Conservation (phyloP, 441 rosid genomes). For the Metrosideros polymorpha region DNA sequence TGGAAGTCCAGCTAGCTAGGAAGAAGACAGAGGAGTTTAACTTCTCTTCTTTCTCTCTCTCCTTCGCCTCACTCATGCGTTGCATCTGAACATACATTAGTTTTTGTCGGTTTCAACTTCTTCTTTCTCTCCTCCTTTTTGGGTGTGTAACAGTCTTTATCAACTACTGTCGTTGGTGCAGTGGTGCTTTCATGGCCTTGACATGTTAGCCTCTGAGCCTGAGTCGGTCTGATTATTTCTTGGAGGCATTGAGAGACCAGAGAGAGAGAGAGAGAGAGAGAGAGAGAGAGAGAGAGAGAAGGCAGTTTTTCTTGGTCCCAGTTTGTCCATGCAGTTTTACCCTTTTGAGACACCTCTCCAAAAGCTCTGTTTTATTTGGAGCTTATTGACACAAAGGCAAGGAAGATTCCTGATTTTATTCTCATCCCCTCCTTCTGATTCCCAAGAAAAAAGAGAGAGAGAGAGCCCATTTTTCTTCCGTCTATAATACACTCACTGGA, state of each 20-base stretch:
- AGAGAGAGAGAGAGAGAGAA: background rate
- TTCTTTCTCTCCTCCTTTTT: no score
- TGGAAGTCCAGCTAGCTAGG: background rate
- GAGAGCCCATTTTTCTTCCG: background rate
- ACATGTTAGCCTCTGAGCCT: background rate
- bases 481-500: background rate
- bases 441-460: conserved; percentile 14
- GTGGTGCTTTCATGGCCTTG: background rate
- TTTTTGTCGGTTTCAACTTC: background rate
- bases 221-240: background rate
- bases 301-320: background rate
- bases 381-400: conserved; percentile 27
- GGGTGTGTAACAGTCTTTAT: background rate
- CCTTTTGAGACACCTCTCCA: conserved; percentile 15
- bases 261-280: background rate
- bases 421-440: conserved; percentile 14
- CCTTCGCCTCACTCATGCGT: background rate
- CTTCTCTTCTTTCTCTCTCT: conserved; percentile 8
- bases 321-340: conserved; percentile 6
- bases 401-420: conserved; percentile 40
- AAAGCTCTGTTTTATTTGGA: conserved; percentile 17
- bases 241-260: conserved; percentile 7
- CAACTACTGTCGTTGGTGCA: background rate
- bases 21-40: background rate
- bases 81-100: background rate